Evolutionary conservation across 2,329 filamentous ascomycete genomes (phyloP), one percentile per base, ranked within the genome.

Genomic region (Fusarium chuoi): DNA sequence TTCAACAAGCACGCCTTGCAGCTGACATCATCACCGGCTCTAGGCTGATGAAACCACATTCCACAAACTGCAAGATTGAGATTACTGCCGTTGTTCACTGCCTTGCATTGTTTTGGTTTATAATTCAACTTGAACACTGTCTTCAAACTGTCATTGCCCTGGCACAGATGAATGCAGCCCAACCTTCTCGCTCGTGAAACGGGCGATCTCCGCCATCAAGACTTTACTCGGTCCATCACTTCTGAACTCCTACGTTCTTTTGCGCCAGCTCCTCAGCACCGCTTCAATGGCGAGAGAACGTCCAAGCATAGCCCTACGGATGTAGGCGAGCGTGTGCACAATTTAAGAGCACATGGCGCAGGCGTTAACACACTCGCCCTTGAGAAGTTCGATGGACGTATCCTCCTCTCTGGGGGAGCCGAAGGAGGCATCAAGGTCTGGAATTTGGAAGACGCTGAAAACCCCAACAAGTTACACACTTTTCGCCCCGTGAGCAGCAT

Each of bases 391-490:
- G 93, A 96, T 71, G 94, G 93, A 7, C 79, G 81, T 77, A 93
- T 93, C 74, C 87, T 98, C 71, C 83, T 98, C 5, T 97, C 95
- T 1, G 96, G 94, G 8, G 95, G 95, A 36, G 92, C 94, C 9
- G 94, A 98, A 79, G 94, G 93, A 15, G 93, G 93, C 2, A 90
- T 98, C 78, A 93, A 91, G 75, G 84, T 98, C 51, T 98, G 95
- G 95, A 92, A 98, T 82, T 88, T 98, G 12, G 93, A 97, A 78
- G 84, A 88, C 56, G 85, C 86, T 75, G 80, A 79, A 18, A 85
- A 85, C 68, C 82, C 84, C 11, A 84, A 83, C 71, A 81, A 70
- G 69, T 81, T 81, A 41, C 87, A 86, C 78, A 87, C 80, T 24
- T 91, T 88, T 77, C 86, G 83, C 12, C 89, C 93, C 5, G 80